These are phyloP conservation scores for Pythium utonaiense DNA, from an alignment of 352 stramenopile genomes.

Conservation along the genomic window DNA sequence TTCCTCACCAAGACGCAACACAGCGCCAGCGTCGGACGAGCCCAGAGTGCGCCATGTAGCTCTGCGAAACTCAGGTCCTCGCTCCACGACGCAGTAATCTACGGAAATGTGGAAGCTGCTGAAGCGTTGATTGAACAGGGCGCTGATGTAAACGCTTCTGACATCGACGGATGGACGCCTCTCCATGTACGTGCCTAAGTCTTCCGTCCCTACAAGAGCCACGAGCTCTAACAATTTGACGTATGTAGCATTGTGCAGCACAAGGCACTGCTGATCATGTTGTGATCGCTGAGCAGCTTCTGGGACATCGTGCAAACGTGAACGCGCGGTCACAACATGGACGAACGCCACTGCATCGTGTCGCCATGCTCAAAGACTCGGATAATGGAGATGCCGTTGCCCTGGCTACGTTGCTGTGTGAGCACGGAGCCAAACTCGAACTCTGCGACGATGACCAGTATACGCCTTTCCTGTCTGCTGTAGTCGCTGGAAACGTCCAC, in stretches of 20 bases:
- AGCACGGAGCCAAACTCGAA: slow-evolving; percentile 28
- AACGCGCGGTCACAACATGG: slow-evolving; percentile 48
- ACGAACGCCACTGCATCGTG: slow-evolving; percentile 48
- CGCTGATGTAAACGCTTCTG: slow-evolving; percentile 30
- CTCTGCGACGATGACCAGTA: slow-evolving; percentile 30
- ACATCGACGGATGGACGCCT: slow-evolving; percentile 56
- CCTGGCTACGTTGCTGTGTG: not conserved
- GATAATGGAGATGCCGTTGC: not conserved
- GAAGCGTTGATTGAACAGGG: slow-evolving; percentile 41
- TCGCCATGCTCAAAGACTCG: slow-evolving; percentile 16
- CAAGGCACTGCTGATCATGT: slow-evolving; percentile 30
- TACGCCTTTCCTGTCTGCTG: slow-evolving; percentile 45
- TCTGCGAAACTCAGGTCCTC: slow-evolving; percentile 10
- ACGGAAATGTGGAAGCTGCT: slow-evolving; percentile 36
- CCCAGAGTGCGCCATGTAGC: not conserved
- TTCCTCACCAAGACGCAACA: slow-evolving; percentile 29
- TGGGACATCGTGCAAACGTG: slow-evolving; percentile 26
- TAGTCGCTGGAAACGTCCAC: slow-evolving; percentile 21
- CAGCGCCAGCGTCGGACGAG: not conserved
- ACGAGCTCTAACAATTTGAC: not conserved
- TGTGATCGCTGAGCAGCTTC: slow-evolving; percentile 33
- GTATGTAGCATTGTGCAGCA: slow-evolving; percentile 44
- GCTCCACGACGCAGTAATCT: slow-evolving; percentile 48
- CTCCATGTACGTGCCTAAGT: slow-evolving; percentile 41
- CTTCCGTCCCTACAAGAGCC: not conserved